phyloP scores from a whole-genome alignment of 768 basidiomycete species.

The Lepiota subincarnata region DNA sequence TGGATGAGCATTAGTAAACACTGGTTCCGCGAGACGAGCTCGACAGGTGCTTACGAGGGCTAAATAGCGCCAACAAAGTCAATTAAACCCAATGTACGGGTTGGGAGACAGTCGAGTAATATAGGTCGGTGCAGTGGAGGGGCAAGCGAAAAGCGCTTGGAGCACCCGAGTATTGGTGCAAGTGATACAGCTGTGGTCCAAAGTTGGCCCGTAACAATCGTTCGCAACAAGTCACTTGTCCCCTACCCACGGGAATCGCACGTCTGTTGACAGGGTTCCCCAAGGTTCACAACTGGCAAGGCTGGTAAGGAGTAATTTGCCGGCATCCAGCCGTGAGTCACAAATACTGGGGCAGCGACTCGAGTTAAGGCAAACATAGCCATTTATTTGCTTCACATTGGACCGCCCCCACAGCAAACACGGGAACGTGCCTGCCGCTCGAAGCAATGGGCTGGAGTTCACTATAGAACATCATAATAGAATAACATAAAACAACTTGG shows the following conservation, averaged over 20 bases:
- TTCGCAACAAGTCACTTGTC: not conserved
- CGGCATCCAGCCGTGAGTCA: slow-evolving; percentile 10
- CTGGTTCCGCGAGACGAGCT: not conserved
- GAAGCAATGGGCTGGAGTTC: too few species aligned
- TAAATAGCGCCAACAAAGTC: not conserved
- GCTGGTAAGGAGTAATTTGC: not conserved
- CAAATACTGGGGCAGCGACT: not conserved
- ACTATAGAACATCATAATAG: too few species aligned
- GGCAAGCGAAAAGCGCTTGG: not conserved
- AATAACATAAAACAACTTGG: too few species aligned
- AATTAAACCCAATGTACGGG: not conserved
- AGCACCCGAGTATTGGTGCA: slow-evolving; percentile 5
- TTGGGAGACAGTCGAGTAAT: not conserved
- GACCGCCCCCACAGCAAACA: slow-evolving; percentile 6
- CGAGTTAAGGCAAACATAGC: slow-evolving; percentile 10
- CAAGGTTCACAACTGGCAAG: not conserved
- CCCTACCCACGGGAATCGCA: not conserved
- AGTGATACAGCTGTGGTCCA: slow-evolving; percentile 8
- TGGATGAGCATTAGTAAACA: not conserved
- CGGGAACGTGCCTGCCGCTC: slow-evolving; percentile 6
- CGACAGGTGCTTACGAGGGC: slow-evolving; percentile 1
- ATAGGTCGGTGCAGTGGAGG: not conserved
- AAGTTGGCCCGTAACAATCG: slow-evolving; percentile 6
- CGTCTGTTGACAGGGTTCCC: not conserved
- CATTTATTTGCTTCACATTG: slow-evolving; percentile 10